Evolutionary conservation across 129 eudicot genomes (phyloP).

Genomic region (Arctium lappa): DNA sequence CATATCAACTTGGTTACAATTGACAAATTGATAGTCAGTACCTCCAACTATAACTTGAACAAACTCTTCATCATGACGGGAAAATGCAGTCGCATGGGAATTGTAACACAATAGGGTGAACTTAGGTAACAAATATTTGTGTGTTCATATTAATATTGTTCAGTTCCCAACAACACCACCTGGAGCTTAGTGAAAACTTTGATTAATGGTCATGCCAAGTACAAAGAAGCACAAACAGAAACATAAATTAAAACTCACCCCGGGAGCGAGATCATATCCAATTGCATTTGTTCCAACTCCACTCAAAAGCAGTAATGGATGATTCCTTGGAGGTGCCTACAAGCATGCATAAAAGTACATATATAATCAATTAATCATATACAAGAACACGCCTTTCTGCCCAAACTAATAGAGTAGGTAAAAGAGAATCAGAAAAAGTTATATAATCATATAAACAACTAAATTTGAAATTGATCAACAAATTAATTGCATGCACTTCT

Average conservation of each 20-base stretch:
- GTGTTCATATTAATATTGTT: not conserved
- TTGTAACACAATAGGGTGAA: not conserved
- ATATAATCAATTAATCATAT: slow-evolving; percentile 2
- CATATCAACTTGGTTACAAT: not conserved
- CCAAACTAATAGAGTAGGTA: not conserved
- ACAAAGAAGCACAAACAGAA: slow-evolving; percentile 5
- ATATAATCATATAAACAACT: not conserved
- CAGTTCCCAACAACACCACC: not conserved
- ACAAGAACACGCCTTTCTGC: not conserved
- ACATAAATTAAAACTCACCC: slow-evolving; percentile 34
- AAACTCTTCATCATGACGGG: not conserved
- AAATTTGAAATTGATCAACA: not conserved
- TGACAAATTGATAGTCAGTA: not conserved
- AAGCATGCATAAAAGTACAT: slow-evolving; percentile 15
- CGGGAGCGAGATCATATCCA: slow-evolving; percentile 89
- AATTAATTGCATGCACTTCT: not conserved
- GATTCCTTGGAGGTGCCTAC: slow-evolving; percentile 66
- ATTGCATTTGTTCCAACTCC: slow-evolving; percentile 87
- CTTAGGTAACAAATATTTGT: not conserved
- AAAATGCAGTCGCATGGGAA: not conserved
- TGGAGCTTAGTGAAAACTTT: not conserved
- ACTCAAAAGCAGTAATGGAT: slow-evolving; percentile 65
- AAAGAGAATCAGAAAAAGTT: not conserved
- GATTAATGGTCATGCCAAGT: not conserved
- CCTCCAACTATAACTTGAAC: not conserved